Conservation (phyloP, 768 basidiomycete species). For the Russula dissimulans region DNA sequence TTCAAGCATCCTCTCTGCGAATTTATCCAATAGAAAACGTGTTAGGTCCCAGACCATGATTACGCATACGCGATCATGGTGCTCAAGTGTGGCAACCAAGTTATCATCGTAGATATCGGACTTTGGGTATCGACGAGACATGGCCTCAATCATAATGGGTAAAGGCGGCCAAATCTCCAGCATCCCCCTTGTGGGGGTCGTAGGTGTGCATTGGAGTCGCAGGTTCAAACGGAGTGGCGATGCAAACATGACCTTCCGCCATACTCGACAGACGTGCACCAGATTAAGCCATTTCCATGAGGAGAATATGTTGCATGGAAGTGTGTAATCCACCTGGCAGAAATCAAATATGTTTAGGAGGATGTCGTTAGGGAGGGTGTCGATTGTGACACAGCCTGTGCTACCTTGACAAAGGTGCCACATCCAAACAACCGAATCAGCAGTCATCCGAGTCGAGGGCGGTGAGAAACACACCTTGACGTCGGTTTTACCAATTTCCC, state of each 20-base stretch:
- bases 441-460: too few species aligned
- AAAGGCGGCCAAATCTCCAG: neutral
- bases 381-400: neutral
- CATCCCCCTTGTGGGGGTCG: neutral
- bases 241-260: neutral
- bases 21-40: neutral
- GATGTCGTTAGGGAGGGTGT: neutral
- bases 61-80: neutral
- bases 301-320: neutral
- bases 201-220: neutral
- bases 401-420: too few species aligned
- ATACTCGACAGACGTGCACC: neutral
- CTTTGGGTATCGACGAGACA: neutral
- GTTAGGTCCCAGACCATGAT: neutral
- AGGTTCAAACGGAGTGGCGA: neutral
- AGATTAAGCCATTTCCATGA: neutral
- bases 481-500: too few species aligned
- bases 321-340: neutral
- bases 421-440: too few species aligned
- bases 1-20: neutral
- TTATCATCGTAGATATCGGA: neutral
- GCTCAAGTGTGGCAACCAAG: neutral
- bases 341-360: constrained; percentile 3
- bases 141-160: neutral
- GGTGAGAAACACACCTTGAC: too few species aligned